Base-by-base conservation (phyloP, 305 asterid species). In the Lippia alba region DNA sequence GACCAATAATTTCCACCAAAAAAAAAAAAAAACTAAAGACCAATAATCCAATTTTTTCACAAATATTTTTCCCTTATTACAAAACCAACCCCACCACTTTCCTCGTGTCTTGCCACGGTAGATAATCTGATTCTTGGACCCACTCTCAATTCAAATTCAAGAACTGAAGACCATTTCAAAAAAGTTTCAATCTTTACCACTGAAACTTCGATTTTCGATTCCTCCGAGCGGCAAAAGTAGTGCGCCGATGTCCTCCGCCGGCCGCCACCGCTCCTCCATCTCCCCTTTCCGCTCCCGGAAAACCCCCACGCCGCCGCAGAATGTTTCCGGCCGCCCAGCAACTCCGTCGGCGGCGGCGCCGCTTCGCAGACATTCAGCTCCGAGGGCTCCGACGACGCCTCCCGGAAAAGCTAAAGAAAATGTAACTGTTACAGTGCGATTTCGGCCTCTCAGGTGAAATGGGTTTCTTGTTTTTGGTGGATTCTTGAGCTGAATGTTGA, bases 391-490 rank as follows among this genome's bases (percentile, higher is more conserved):
- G 50, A 73, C 69, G 46, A 32, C 79, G 15, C 11, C 84, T 67
- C 77, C 77, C 39, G 64, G 69, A 45, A 86, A 85, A 67, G 74
- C 80, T 49, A 89, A 84, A 62, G 97, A 91, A 58, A 91, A 86
- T 76, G 92, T 89, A 50, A 89, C 91, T 0, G 97, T 91, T 58
- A 91, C 97, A 20, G 96, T 91, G 50, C 87, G 97, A 41, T 89
- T 91, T 75, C 96, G 96, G 2, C 97, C 97, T 16, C 95, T 91
- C 83, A 91, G 91, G 97, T 91, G 74, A 67, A 50, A 33, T 12
- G 12, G 7, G 0, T 50, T 4, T 20, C 59, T 8, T 14, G 40
- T 73, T 7, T 49, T 66, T 14, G 3, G 15, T 65, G 41, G 58
- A 56, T 63, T 58, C 40, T 32, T 24, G n/a, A 34, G 5, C 62